Conservation (phyloP, 1,284 basidiomycete genomes). For the Melampsora americana region DNA sequence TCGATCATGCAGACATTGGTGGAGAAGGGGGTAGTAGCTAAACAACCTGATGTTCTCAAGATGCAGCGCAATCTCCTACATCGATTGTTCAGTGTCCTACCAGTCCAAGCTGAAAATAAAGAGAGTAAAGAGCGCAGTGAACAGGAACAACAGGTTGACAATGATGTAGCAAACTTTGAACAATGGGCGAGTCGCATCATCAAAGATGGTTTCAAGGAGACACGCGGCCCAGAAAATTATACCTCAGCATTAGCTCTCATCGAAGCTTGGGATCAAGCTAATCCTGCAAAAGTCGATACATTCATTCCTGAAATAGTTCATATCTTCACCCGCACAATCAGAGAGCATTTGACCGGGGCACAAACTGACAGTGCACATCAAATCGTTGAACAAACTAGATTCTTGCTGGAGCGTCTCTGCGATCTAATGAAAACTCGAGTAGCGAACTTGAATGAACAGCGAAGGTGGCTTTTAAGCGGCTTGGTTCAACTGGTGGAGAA, state of each 20-base stretch:
- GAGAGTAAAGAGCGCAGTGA: constrained; percentile 45
- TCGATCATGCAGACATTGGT: constrained; percentile 80
- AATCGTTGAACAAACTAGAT: constrained; percentile 50
- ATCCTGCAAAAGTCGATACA: constrained; percentile 78
- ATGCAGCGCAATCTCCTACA: constrained; percentile 76
- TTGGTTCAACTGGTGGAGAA: constrained; percentile 84
- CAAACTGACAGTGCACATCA: constrained; percentile 53
- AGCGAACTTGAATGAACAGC: constrained; percentile 60
- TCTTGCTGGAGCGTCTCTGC: constrained; percentile 59
- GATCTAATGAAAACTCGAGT: constrained; percentile 59
- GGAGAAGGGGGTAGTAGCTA: constrained; percentile 71
- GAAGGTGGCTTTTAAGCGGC: constrained; percentile 67
- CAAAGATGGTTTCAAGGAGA: constrained; percentile 66
- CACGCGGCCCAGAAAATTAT: constrained; percentile 65
- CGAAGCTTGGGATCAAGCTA: constrained; percentile 77
- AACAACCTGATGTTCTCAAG: constrained; percentile 33
- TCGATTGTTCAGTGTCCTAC: constrained; percentile 76
- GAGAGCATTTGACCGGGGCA: constrained; percentile 73
- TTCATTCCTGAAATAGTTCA: constrained; percentile 76
- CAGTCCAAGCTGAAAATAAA: constrained; percentile 54
- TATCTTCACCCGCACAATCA: constrained; percentile 77
- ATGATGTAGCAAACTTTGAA: constrained; percentile 73
- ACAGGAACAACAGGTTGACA: constrained; percentile 66
- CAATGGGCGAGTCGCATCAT: constrained; percentile 71
- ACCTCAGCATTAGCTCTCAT: constrained; percentile 82